Evolutionary conservation across 169 alveolate species (phyloP).

Genomic region (Eimeria praecox): DNA sequence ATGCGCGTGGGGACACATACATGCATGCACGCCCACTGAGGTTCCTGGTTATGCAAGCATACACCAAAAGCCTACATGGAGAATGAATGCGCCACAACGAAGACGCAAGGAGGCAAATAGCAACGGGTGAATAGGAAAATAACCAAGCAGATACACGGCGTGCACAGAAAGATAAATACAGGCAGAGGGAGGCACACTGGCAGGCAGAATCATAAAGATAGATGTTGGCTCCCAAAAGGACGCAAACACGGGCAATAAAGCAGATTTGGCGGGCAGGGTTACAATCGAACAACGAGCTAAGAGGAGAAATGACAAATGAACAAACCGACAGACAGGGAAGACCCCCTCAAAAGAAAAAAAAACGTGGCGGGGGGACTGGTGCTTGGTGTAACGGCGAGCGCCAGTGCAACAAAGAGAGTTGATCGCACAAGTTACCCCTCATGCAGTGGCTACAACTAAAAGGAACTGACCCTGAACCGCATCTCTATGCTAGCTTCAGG

Average conservation of each 20-base stretch:
- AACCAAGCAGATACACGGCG: background rate
- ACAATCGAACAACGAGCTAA: background rate
- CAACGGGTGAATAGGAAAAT: background rate
- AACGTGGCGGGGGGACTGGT: too few species aligned
- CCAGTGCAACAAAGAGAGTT: too few species aligned
- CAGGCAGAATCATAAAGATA: background rate
- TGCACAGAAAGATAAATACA: background rate
- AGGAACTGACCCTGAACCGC: background rate
- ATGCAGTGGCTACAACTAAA: too few species aligned
- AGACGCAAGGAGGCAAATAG: background rate
- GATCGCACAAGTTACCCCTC: background rate
- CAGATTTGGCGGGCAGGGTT: background rate
- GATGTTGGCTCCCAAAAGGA: background rate
- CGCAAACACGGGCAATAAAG: background rate
- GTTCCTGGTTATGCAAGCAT: background rate
- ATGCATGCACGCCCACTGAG: background rate
- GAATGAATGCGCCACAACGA: background rate
- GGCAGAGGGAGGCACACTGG: background rate
- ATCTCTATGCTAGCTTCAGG: background rate
- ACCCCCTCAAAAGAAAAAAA: background rate
- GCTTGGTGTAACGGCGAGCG: too few species aligned
- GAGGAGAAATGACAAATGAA: background rate
- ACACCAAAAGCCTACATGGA: background rate
- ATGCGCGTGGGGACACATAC: background rate
- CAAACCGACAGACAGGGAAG: background rate